Evolutionary conservation across 2,329 filamentous ascomycete genomes (phyloP), one percentile per base, ranked within the genome.

Genomic region (Aspergillus transmontanensis): DNA sequence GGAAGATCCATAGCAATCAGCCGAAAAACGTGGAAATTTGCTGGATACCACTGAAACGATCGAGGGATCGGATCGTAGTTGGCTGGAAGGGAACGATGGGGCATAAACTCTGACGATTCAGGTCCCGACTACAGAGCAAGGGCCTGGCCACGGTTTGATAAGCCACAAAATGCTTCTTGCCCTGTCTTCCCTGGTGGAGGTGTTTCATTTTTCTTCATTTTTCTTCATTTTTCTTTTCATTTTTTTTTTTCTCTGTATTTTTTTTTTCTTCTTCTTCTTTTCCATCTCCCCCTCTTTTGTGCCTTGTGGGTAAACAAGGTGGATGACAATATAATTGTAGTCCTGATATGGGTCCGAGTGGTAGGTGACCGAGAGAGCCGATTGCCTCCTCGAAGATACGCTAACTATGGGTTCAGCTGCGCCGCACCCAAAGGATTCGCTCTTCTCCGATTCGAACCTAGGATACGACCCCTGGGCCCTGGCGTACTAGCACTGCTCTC

Each of bases 61-160:
- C 41, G 55, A 46, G 46, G 48, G 60, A 62, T 61, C 62, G 21
- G 61, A 62, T 62, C 61, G 55, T 54, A 60, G 51, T 65, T 63
- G 56, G 54, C 41, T 63, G 51, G 55, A 55, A 57, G 60, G 32
- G 61, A 64, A 62, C 64, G 57, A 62, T 63, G 61, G 64, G 59
- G 59, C 58, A 46, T 55, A 54, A 46, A 59, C 51, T 60, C 34
- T 61, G 30, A 46, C 45, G 28, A 57, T 46, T 51, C 36, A 61
- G 62, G 34, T 54, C 46, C 43, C 45, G 5, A 16, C 11, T 23
- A 53, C 11, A n/a, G 9, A n/a, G 39, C 16, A 34, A 6, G 46
- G 21, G 30, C 59, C 30, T 21, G 23, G 16, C 43, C 56, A 64
- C 12, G 39, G 55, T 46, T 19, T 51, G 16, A 21, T 11, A 32